phyloP scores from a whole-genome alignment of 768 basidiomycete genomes.

The Pleurotus salmoneostramineus region DNA sequence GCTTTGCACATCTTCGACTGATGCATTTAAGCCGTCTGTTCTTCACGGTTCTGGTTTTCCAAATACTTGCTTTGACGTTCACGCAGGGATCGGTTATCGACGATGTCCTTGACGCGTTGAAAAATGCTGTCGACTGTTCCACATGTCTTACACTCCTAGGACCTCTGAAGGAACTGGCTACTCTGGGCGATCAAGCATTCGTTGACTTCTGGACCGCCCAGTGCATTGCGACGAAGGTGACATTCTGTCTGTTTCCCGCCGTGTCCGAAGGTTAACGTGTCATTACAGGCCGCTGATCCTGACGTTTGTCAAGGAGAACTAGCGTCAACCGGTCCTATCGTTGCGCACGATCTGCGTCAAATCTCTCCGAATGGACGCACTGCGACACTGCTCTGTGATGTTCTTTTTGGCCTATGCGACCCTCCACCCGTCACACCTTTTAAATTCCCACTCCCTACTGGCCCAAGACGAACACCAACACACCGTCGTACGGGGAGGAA shows the following conservation, averaged over 20 bases:
- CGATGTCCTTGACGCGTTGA: constrained; percentile 16
- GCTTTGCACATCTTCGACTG: neutral
- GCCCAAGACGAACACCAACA: constrained; percentile 13
- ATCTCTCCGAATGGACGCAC: constrained; percentile 28
- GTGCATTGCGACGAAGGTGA: constrained; percentile 20
- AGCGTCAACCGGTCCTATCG: constrained; percentile 29
- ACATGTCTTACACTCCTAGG: constrained; percentile 25
- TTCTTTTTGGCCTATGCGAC: constrained; percentile 32
- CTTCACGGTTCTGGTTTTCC: neutral
- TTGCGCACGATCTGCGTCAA: constrained; percentile 31
- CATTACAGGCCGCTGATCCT: constrained; percentile 24
- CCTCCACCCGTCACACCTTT: constrained; percentile 20
- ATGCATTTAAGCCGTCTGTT: neutral
- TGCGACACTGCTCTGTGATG: constrained; percentile 30
- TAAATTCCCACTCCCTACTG: constrained; percentile 22
- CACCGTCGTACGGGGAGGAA: constrained; percentile 13
- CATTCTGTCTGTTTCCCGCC: neutral
- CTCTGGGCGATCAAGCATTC: constrained; percentile 25
- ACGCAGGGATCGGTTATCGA: neutral
- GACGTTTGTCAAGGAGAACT: constrained; percentile 35
- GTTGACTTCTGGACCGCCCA: constrained; percentile 19
- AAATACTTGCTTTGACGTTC: neutral
- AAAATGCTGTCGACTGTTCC: constrained; percentile 21
- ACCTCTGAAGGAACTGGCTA: constrained; percentile 25
- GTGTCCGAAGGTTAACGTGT: too few species aligned